phyloP scores from a whole-genome alignment of 2,329 filamentous ascomycete genomes.

The Ophiocordyceps unilateralis region DNA sequence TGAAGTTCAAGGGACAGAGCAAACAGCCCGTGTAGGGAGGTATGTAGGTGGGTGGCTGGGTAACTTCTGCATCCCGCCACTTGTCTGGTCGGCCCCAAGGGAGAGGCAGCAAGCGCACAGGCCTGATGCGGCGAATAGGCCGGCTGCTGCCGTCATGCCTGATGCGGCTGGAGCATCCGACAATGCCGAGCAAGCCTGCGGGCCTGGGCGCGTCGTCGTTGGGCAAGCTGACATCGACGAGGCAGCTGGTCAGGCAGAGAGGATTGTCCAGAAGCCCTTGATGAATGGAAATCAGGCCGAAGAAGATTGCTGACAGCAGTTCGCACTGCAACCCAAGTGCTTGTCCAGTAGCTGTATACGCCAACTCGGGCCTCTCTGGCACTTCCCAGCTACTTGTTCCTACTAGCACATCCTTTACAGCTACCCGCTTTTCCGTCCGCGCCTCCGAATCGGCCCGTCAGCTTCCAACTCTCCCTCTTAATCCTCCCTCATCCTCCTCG shows the following conservation, averaged over 20 bases:
- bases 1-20: too few relatives aligned
- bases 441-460: slow-evolving; percentile 1
- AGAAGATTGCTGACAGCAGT: too few relatives aligned
- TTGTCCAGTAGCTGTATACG: not conserved
- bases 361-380: not conserved
- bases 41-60: not conserved
- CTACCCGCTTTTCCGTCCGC: slow-evolving; percentile 5
- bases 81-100: too few relatives aligned
- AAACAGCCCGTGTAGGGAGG: too few relatives aligned
- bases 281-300: too few relatives aligned
- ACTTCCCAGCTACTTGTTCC: not conserved
- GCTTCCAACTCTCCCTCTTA: not conserved
- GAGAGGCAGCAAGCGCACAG: not conserved
- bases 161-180: not conserved
- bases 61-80: not conserved
- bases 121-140: not conserved
- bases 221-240: too few relatives aligned
- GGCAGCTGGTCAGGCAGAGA: too few relatives aligned
- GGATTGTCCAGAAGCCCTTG: too few relatives aligned
- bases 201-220: too few relatives aligned
- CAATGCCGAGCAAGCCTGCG: too few relatives aligned
- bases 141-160: not conserved
- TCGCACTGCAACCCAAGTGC: too few relatives aligned
- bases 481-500: not conserved
- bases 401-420: not conserved